Evolutionary conservation across 257 asterid species (phyloP), one percentile per base, ranked within the genome.

Genomic region (Solanum chmielewskii): DNA sequence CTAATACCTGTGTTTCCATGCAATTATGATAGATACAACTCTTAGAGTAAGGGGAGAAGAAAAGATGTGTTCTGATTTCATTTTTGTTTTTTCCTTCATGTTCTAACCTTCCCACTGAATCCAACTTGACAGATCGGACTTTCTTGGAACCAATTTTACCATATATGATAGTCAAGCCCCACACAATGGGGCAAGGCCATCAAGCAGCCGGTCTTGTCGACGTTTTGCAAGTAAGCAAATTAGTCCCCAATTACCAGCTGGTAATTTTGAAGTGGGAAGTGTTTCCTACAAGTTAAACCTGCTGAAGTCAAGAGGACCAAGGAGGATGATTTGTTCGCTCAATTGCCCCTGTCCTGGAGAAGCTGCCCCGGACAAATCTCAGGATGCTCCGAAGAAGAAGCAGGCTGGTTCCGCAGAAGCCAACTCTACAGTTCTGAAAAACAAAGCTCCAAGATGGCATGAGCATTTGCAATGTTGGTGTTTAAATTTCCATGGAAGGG

Each of bases 381-480:
- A 84, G 70, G 86, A 87, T 82, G 90, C 87, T 80, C 84, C 77
- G 9, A 91, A 91, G 89, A 68, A 80, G 75, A 83, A 91, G 90
- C 82, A 81, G 44, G 83, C 91, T 11, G 88, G 88, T 7, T 68
- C 84, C 13, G 76, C 87, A 10, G 64, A 88, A 29, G 90, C 90
- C 2, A 87, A 88, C 27, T 85, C 49, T 71, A 94, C 97, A 5
- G 56, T 96, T 77, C 80, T 96, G 90, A 96, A 91, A 90, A 96
- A 95, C 91, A 96, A 96, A 88, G 94, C 98, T 42, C 99, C 99
- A 1, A 88, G 98, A 81, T 95, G 99, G 99, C 98, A 96, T 11
- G 98, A 96, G 59, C 96, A 95, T 87, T 90, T 96, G 91, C 98
- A 96, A 86, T 96, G 98, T 83, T 96, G 99, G 99, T 96, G 99